These are phyloP conservation scores for Annona cherimola DNA, from an alignment of 164 flowering plant genomes.

Conservation along the genomic window DNA sequence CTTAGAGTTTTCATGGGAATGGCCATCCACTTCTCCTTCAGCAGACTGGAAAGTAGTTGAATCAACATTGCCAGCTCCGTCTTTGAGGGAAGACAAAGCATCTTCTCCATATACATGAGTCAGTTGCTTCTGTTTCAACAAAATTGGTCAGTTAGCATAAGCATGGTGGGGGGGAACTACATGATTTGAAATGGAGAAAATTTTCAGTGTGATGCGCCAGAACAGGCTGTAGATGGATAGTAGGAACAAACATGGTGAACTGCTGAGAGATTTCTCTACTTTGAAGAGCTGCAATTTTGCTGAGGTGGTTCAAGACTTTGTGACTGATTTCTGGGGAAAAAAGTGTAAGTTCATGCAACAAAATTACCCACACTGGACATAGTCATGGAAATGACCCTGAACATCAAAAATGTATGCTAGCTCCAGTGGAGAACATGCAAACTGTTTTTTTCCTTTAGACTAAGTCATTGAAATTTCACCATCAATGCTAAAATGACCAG, in stretches of 20 bases:
- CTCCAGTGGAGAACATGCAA: no score
- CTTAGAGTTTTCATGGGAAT: conserved; percentile 9
- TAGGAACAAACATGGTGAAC: background rate
- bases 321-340: no score
- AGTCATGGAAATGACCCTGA: no score
- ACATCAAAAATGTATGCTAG: no score
- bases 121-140: conserved; percentile 61
- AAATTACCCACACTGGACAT: no score
- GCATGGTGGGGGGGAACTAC: background rate
- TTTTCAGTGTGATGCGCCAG: background rate
- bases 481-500: no score
- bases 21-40: conserved; percentile 36
- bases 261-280: background rate
- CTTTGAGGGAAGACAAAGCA: conserved; percentile 36
- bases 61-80: conserved; percentile 22
- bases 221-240: background rate
- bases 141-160: background rate
- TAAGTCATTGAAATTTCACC: no score
- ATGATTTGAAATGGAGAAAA: background rate
- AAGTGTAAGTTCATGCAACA: no score
- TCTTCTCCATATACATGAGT: conserved; percentile 49
- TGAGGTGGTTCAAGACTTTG: background rate
- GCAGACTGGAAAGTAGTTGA: conserved; percentile 17
- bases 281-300: background rate
- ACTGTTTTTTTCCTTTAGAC: no score